phyloP scores from a whole-genome alignment of 2,329 filamentous ascomycete genomes.

The Alternaria ethzedia region DNA sequence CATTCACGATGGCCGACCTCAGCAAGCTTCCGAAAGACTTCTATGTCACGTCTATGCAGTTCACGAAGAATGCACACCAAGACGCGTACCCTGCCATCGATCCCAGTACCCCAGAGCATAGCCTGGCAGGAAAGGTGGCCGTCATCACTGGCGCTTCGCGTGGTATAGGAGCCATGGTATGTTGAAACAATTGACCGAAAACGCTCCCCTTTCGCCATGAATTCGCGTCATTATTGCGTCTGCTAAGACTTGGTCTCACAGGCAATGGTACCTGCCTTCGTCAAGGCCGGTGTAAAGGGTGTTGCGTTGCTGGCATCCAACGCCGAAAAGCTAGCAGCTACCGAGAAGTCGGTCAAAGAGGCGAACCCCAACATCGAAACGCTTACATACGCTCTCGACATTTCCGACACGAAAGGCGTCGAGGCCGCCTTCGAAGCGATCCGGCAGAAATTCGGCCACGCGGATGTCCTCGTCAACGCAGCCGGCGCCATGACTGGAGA shows the following conservation, averaged over 20 bases:
- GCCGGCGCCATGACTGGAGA: constrained; percentile 18
- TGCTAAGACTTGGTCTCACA: constrained; percentile 6
- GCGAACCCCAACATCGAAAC: constrained; percentile 41
- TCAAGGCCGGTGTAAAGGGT: constrained; percentile 41
- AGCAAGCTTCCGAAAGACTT: constrained; percentile 19
- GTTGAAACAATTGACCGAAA: neutral
- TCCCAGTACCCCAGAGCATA: constrained; percentile 39
- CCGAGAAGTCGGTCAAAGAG: constrained; percentile 29
- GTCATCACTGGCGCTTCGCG: constrained; percentile 52
- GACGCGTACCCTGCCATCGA: constrained; percentile 51
- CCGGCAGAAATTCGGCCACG: constrained; percentile 23
- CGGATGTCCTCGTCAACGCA: constrained; percentile 26
- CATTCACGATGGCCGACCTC: constrained; percentile 9
- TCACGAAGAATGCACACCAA: constrained; percentile 30
- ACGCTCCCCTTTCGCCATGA: neutral
- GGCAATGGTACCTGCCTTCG: constrained; percentile 44
- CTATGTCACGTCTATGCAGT: constrained; percentile 18
- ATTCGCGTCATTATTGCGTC: neutral
- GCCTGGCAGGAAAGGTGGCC: constrained; percentile 45
- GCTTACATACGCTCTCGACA: constrained; percentile 36
- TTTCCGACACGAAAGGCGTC: constrained; percentile 28
- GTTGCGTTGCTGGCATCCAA: constrained; percentile 44
- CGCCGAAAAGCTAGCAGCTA: constrained; percentile 28
- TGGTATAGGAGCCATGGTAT: constrained; percentile 44
- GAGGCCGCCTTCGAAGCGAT: constrained; percentile 20